Evolutionary conservation across 116 monocot genomes (phyloP).

Genomic region (Posidonia oceanica): DNA sequence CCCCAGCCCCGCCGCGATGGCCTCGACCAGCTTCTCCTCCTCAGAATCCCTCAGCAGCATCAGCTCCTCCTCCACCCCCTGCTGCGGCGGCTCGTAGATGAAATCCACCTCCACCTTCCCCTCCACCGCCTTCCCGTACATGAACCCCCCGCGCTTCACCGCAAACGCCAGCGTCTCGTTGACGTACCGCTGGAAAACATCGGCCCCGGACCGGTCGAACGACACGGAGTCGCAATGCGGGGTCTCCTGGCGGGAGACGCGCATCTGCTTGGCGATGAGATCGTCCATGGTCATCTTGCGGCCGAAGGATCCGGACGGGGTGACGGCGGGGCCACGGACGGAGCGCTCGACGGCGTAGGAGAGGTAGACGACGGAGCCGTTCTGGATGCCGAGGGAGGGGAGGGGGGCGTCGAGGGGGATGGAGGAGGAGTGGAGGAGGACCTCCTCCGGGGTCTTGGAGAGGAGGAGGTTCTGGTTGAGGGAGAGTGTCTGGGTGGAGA

Average conservation of each 20-base stretch:
- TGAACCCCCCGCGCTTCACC: constrained; percentile 81
- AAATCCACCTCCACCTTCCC: constrained; percentile 55
- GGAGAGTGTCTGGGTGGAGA: constrained; percentile 57
- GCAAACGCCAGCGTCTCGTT: constrained; percentile 69
- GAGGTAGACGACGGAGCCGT: constrained; percentile 60
- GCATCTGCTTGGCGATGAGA: constrained; percentile 86
- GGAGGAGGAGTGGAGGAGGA: constrained; percentile 12
- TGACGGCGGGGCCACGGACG: constrained; percentile 21
- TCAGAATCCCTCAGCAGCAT: constrained; percentile 46
- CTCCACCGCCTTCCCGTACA: constrained; percentile 53
- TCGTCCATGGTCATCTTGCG: constrained; percentile 96
- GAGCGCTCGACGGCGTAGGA: constrained; percentile 35
- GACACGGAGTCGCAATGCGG: constrained; percentile 69
- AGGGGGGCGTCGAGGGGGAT: constrained; percentile 17
- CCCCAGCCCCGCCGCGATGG: constrained; percentile 69
- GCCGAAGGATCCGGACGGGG: constrained; percentile 75
- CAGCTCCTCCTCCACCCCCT: constrained; percentile 50
- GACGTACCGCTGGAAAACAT: constrained; percentile 78
- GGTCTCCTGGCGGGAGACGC: constrained; percentile 71
- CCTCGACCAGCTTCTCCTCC: constrained; percentile 76
- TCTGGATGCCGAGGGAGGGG: constrained; percentile 38
- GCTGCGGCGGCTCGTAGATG: constrained; percentile 97
- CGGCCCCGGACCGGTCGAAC: constrained; percentile 78
- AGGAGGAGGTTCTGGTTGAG: constrained; percentile 63
- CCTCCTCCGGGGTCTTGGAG: constrained; percentile 18